Conservation (phyloP, 352 stramenopile genomes). For the Globisporangium solare region DNA sequence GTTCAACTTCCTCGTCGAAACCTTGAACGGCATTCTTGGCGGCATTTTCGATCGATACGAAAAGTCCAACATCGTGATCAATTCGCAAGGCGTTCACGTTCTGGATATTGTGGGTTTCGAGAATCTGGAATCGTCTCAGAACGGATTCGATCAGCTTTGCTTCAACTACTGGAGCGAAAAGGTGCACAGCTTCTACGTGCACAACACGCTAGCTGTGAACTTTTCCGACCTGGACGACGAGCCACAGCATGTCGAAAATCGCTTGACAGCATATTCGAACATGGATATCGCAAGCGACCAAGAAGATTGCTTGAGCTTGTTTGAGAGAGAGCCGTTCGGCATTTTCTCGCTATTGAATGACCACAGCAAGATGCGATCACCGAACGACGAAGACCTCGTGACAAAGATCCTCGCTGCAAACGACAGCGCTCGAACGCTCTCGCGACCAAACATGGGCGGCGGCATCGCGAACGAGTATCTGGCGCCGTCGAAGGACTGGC, state of each 20-base stretch:
- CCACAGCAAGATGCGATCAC: conserved; percentile 53
- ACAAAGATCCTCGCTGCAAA: conserved; percentile 75
- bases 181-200: conserved; percentile 73
- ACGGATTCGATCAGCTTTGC: conserved; percentile 76
- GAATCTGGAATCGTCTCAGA: conserved; percentile 42
- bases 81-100: conserved; percentile 78
- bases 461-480: conserved; percentile 59
- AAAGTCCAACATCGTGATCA: conserved; percentile 79
- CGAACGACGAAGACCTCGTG: conserved; percentile 77
- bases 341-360: conserved; percentile 73
- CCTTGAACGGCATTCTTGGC: conserved; percentile 73
- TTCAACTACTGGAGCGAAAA: conserved; percentile 88
- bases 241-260: conserved; percentile 60
- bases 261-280: conserved; percentile 47
- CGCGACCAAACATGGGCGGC: conserved; percentile 56
- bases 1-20: conserved; percentile 76
- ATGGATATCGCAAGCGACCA: conserved; percentile 48
- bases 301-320: conserved; percentile 63
- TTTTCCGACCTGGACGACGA: conserved; percentile 54
- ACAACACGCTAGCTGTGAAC: conserved; percentile 66
- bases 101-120: conserved; percentile 79
- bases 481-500: conserved; percentile 69
- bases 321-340: conserved; percentile 67
- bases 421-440: conserved; percentile 41
- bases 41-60: conserved; percentile 82